Percentiles rank a stretch among this genome's conserved stretches.
phyloP scores from a whole-genome alignment of 345 rosid species.

The Euphorbia lathyris region DNA sequence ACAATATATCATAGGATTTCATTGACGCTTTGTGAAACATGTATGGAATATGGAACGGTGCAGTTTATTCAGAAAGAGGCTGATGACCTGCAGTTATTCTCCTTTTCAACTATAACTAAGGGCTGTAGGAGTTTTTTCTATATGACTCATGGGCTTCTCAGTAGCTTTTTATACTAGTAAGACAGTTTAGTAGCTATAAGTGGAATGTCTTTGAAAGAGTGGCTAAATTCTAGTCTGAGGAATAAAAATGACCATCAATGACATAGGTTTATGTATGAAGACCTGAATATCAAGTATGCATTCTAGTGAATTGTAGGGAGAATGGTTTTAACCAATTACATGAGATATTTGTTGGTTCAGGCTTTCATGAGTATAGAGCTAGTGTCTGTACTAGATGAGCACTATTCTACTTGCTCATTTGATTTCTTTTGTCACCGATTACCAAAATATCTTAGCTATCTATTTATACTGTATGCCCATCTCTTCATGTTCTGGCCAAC shows the following conservation, averaged over 20 bases:
- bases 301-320: background rate
- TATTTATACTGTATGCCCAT: background rate
- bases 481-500: background rate
- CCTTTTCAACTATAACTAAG: background rate
- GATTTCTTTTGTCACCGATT: background rate
- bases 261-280: background rate
- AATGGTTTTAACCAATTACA: background rate
- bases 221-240: background rate
- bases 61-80: background rate
- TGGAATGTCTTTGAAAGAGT: background rate
- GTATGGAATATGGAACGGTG: background rate
- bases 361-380: background rate
- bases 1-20: background rate
- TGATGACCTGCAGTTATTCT: too few species aligned
- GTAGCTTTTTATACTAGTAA: background rate
- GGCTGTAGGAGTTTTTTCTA: background rate
- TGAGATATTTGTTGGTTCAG: background rate
- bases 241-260: background rate
- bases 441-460: background rate
- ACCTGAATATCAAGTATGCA: background rate
- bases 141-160: background rate
- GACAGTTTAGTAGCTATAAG: background rate
- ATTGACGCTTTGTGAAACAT: background rate
- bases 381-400: background rate
- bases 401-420: background rate